phyloP scores from a whole-genome alignment of 2,329 filamentous ascomycete species.

The Xylogone sp. region DNA sequence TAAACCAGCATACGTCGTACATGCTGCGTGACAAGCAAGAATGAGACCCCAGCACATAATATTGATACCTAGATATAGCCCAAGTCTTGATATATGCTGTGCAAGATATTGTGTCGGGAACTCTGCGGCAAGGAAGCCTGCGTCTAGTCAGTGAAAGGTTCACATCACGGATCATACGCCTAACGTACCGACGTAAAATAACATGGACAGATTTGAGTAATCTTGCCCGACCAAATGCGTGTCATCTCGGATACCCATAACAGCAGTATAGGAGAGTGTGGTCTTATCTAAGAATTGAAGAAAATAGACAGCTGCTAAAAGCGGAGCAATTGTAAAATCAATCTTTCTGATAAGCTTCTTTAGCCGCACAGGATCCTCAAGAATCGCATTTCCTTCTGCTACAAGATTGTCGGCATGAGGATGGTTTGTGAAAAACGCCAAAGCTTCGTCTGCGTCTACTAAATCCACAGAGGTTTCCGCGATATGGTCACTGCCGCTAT shows the following conservation, averaged over 20 bases:
- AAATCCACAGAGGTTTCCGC: constrained; percentile 11
- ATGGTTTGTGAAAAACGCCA: constrained; percentile 8
- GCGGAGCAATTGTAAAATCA: constrained; percentile 7
- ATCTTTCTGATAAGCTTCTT: constrained; percentile 13
- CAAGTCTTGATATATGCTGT: constrained; percentile 11
- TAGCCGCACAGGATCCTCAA: constrained; percentile 17
- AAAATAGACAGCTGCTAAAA: constrained; percentile 4
- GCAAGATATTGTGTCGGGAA: constrained; percentile 21
- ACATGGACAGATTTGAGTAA: constrained; percentile 15
- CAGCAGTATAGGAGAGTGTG: constrained; percentile 12
- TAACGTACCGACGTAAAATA: constrained; percentile 10
- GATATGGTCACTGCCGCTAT: neutral
- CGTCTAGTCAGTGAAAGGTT: constrained; percentile 4
- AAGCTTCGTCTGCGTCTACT: constrained; percentile 10
- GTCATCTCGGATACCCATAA: constrained; percentile 16
- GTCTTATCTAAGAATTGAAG: constrained; percentile 14
- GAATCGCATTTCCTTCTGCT: constrained; percentile 22
- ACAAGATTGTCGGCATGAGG: constrained; percentile 16
- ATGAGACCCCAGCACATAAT: constrained; percentile 30
- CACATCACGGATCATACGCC: too few species aligned
- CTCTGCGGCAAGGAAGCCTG: constrained; percentile 20
- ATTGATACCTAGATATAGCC: constrained; percentile 12
- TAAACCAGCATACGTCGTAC: constrained; percentile 45
- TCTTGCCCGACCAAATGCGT: constrained; percentile 18
- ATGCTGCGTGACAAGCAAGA: constrained; percentile 42